A percentile compares a stretch with the other conserved stretches of the same genome.
Conservation (phyloP, 2,329 filamentous ascomycete genomes). For the Phyllosticta citribraziliensis region DNA sequence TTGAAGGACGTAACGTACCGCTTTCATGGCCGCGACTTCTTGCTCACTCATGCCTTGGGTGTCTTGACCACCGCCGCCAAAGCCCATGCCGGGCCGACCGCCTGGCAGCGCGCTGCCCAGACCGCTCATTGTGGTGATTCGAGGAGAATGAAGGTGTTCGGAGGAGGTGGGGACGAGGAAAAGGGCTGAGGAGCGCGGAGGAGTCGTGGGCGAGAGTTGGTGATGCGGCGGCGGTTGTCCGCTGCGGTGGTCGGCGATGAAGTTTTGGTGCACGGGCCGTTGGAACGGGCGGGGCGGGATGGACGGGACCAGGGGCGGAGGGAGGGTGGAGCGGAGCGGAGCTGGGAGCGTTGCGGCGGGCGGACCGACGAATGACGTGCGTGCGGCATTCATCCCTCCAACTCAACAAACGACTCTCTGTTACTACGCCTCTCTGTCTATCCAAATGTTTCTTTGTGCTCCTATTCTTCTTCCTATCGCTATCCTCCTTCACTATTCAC, state of each 20-base stretch:
- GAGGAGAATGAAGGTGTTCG: neutral
- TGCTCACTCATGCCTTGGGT: slow-evolving; percentile 30
- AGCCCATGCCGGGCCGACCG: slow-evolving; percentile 2
- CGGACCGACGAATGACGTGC: neutral
- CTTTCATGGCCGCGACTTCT: slow-evolving; percentile 40
- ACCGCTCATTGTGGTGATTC: neutral
- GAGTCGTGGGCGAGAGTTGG: neutral
- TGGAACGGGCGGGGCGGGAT: neutral
- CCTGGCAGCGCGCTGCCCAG: slow-evolving; percentile 4
- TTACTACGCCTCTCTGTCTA: neutral
- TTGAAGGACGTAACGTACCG: slow-evolving; percentile 20
- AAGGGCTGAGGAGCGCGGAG: neutral
- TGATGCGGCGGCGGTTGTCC: neutral
- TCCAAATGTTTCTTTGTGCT: neutral
- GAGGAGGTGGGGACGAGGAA: neutral
- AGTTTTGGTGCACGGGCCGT: neutral
- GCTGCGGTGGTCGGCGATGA: neutral
- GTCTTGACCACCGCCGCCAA: slow-evolving; percentile 2
- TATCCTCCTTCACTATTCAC: neutral
- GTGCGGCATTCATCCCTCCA: too few species aligned
- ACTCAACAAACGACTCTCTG: too few species aligned
- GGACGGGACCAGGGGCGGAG: too few species aligned
- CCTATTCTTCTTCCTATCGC: neutral
- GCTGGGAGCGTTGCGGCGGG: neutral
- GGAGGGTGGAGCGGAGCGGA: too few species aligned